A percentile compares a stretch with the other conserved stretches of the same genome.
These are phyloP conservation scores for Paxillus rubicundulus DNA, from an alignment of 768 basidiomycete species.

Conservation along the genomic window DNA sequence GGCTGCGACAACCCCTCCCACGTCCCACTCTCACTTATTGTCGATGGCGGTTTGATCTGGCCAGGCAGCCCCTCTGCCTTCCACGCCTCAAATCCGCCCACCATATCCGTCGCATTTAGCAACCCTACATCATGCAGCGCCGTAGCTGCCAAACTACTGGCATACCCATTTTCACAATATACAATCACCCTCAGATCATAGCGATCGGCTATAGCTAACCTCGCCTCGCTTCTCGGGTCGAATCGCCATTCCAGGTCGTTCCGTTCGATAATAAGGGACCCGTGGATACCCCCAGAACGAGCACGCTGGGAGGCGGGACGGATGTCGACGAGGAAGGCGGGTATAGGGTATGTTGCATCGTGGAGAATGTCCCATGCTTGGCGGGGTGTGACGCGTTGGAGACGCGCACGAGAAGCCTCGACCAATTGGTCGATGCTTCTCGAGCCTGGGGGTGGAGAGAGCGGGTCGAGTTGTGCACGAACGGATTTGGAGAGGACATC, in stretches of 20 bases:
- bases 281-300: slow-evolving; percentile 56
- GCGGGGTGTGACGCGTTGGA: slow-evolving; percentile 59
- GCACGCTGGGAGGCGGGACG: slow-evolving; percentile 62
- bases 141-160: slow-evolving; percentile 70
- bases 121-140: slow-evolving; percentile 68
- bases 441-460: slow-evolving; percentile 63
- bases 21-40: slow-evolving; percentile 27
- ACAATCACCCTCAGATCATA: slow-evolving; percentile 75
- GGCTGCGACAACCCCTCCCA: slow-evolving; percentile 31
- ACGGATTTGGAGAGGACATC: slow-evolving; percentile 68
- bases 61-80: slow-evolving; percentile 63
- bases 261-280: slow-evolving; percentile 71
- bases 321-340: slow-evolving; percentile 77
- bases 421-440: slow-evolving; percentile 58
- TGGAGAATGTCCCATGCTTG: slow-evolving; percentile 63
- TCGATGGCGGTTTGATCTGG: slow-evolving; percentile 35
- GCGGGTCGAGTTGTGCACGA: slow-evolving; percentile 56
- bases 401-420: slow-evolving; percentile 53
- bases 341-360: slow-evolving; percentile 49
- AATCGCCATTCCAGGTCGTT: slow-evolving; percentile 80
- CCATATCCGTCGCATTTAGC: slow-evolving; percentile 72
- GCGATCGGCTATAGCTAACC: slow-evolving; percentile 65
- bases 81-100: slow-evolving; percentile 76
- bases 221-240: slow-evolving; percentile 61
- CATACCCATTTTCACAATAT: slow-evolving; percentile 71